phyloP scores from a whole-genome alignment of 495 filamentous ascomycete species.

The Trichoderma reesei region DNA sequence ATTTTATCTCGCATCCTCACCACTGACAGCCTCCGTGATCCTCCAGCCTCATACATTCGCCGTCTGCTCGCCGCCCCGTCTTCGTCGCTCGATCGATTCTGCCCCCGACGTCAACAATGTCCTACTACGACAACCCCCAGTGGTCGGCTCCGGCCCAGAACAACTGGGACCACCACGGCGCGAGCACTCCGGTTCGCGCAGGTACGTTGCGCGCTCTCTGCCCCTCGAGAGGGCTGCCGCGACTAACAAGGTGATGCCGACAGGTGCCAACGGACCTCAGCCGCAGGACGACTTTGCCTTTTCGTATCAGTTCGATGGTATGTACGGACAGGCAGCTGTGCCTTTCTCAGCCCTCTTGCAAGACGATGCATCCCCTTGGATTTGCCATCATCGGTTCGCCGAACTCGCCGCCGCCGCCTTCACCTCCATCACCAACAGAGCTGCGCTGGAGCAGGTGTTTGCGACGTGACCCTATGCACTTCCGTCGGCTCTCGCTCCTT shows the following conservation, averaged over 20 bases:
- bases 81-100: background rate
- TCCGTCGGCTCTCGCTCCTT: background rate
- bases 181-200: conserved; percentile 8
- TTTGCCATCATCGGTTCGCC: too few species aligned
- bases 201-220: conserved; percentile 11
- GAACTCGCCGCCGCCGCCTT: too few species aligned
- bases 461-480: too few species aligned
- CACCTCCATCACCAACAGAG: too few species aligned
- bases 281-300: conserved; percentile 13
- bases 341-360: background rate
- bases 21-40: background rate
- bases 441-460: too few species aligned
- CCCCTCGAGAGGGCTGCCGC: background rate
- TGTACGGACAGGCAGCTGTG: background rate
- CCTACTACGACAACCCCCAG: conserved; percentile 13
- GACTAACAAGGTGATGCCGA: background rate
- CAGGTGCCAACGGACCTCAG: conserved; percentile 10
- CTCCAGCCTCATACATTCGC: background rate
- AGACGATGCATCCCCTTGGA: background rate
- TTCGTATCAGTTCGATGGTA: conserved; percentile 10
- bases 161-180: conserved; percentile 14
- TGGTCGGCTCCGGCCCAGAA: conserved; percentile 11
- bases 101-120: conserved; percentile 8
- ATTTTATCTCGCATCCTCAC: conserved; percentile 8
- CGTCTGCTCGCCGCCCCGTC: background rate